phyloP scores from a whole-genome alignment of 768 basidiomycete genomes.

The Neoboletus magnificus region DNA sequence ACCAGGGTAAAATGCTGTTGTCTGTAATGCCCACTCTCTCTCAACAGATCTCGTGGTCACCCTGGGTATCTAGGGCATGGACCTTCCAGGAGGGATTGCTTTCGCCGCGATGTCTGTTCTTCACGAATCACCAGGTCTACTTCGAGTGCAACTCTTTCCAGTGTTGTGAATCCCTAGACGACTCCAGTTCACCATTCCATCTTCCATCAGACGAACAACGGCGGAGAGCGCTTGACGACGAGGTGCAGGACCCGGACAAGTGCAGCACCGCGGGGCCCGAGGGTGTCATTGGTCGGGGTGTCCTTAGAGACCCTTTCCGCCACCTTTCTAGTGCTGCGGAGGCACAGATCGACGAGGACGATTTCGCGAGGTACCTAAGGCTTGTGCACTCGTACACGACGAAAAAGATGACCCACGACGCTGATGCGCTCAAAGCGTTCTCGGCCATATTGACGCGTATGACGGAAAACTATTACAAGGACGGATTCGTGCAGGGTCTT shows the following conservation, averaged over 20 bases:
- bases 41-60: slow-evolving; percentile 4
- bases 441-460: slow-evolving; percentile 12
- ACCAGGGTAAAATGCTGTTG: slow-evolving; percentile 4
- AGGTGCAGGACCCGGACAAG: not conserved
- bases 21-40: slow-evolving; percentile 11
- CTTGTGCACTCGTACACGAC: slow-evolving; percentile 6
- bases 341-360: not conserved
- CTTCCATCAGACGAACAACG: slow-evolving; percentile 3
- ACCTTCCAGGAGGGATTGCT: slow-evolving; percentile 19
- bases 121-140: slow-evolving; percentile 10
- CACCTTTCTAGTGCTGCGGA: not conserved
- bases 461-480: not conserved
- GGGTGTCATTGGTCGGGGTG: slow-evolving; percentile 1
- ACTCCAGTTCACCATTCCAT: slow-evolving; percentile 14
- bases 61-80: slow-evolving; percentile 15
- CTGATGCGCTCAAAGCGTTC: too few relatives aligned
- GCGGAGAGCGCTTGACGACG: not conserved
- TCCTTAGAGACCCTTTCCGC: slow-evolving; percentile 8
- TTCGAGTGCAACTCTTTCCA: slow-evolving; percentile 14
- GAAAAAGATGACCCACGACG: slow-evolving; percentile 5
- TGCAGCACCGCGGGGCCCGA: not conserved
- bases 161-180: slow-evolving; percentile 13
- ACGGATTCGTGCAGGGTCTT: slow-evolving; percentile 16
- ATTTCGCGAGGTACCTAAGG: not conserved
- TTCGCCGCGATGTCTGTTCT: slow-evolving; percentile 16